phyloP scores from a whole-genome alignment of 1,284 basidiomycete genomes.

The Retiboletus flavoniger region DNA sequence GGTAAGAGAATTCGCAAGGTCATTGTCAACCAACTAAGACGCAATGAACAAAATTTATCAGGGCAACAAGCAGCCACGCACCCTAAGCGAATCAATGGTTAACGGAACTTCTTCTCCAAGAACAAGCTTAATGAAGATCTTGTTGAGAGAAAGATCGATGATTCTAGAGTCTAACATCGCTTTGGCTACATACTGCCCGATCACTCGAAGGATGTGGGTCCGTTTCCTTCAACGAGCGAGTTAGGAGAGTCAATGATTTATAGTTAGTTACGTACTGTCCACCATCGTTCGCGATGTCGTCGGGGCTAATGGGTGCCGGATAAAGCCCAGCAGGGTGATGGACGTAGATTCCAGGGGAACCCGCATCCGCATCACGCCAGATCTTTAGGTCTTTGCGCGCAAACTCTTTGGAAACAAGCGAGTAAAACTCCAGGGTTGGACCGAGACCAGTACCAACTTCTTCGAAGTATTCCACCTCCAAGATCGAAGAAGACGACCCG shows the following conservation, averaged over 20 bases:
- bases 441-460: slow-evolving; percentile 98
- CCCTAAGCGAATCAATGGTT: slow-evolving; percentile 79
- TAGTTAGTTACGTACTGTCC: slow-evolving; percentile 59
- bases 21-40: slow-evolving; percentile 72
- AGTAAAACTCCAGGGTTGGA: slow-evolving; percentile 98
- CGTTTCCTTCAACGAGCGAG: slow-evolving; percentile 53
- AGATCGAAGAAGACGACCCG: slow-evolving; percentile 86
- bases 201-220: slow-evolving; percentile 81
- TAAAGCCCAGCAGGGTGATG: slow-evolving; percentile 84
- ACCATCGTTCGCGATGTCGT: slow-evolving; percentile 65
- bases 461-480: slow-evolving; percentile 99
- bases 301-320: slow-evolving; percentile 75
- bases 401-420: slow-evolving; percentile 91
- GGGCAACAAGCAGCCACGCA: slow-evolving; percentile 35
- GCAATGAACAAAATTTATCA: slow-evolving; percentile 14
- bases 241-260: neutral
- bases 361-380: slow-evolving; percentile 84
- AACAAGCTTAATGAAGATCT: slow-evolving; percentile 85
- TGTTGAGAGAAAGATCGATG: slow-evolving; percentile 94
- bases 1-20: slow-evolving; percentile 81
- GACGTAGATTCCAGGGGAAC: slow-evolving; percentile 65
- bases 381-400: slow-evolving; percentile 83
- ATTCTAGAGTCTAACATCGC: slow-evolving; percentile 96
- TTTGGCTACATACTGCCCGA: slow-evolving; percentile 98
- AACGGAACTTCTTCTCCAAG: slow-evolving; percentile 84